Evolutionary conservation across 331 rosid species (phyloP).

Genomic region (Dryas integrifolia): DNA sequence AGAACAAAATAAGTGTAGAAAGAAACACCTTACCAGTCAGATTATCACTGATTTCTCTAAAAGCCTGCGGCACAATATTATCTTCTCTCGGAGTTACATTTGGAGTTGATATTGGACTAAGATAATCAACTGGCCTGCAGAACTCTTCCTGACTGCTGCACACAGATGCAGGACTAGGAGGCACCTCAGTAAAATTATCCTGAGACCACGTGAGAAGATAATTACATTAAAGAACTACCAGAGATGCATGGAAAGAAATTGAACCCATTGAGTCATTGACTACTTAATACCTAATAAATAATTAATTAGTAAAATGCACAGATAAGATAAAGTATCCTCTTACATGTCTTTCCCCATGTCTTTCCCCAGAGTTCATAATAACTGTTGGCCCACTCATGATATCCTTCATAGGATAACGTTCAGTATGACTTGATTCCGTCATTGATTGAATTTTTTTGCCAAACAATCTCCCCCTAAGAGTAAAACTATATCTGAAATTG

Average conservation of each 20-base stretch:
- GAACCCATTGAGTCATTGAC: slow-evolving; percentile 4
- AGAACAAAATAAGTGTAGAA: not conserved
- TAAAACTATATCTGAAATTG: slow-evolving; percentile 61
- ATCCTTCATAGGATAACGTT: slow-evolving; percentile 49
- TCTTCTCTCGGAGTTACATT: slow-evolving; percentile 71
- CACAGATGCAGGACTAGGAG: slow-evolving; percentile 98
- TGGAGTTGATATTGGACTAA: slow-evolving; percentile 78
- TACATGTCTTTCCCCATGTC: slow-evolving; percentile 74
- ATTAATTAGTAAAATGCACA: not conserved
- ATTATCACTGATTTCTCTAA: slow-evolving; percentile 82
- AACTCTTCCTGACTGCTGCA: slow-evolving; percentile 92
- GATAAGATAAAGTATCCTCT: slow-evolving; percentile 32
- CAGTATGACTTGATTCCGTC: slow-evolving; percentile 49
- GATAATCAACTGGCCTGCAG: slow-evolving; percentile 65
- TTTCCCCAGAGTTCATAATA: slow-evolving; percentile 55
- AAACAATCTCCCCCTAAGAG: slow-evolving; percentile 66
- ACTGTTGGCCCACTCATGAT: slow-evolving; percentile 89
- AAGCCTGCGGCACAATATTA: slow-evolving; percentile 52
- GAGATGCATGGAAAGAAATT: slow-evolving; percentile 23
- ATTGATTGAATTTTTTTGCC: slow-evolving; percentile 68
- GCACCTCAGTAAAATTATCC: slow-evolving; percentile 99
- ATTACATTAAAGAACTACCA: slow-evolving; percentile 23
- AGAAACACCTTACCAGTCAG: slow-evolving; percentile 54
- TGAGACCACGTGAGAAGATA: slow-evolving; percentile 31
- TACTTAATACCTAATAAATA: not conserved